Conservation (phyloP, 176 grass and related monocot genomes). For the Canna indica region DNA sequence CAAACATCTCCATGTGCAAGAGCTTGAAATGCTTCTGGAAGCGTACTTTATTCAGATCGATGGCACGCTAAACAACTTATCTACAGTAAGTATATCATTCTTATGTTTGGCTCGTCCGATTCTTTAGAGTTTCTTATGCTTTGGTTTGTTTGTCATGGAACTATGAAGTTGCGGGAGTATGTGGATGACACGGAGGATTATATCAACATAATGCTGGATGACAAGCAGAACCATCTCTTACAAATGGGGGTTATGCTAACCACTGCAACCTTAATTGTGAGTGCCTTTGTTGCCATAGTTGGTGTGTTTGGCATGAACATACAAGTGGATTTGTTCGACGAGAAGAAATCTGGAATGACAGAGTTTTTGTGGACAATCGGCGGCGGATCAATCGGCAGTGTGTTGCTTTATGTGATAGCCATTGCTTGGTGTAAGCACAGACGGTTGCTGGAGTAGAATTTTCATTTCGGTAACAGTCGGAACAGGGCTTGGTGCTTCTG, state of each 20-base stretch:
- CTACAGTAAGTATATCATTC: conserved; percentile 25
- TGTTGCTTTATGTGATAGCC: conserved; percentile 33
- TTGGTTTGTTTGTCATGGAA: not conserved
- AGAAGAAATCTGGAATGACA: not conserved
- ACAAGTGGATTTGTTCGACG: conserved; percentile 29
- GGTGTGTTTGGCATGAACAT: conserved; percentile 56
- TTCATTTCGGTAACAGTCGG: not conserved
- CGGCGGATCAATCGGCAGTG: conserved; percentile 27
- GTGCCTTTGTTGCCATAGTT: conserved; percentile 21
- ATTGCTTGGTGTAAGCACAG: conserved; percentile 35
- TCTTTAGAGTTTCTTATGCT: too few species aligned
- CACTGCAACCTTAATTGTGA: conserved; percentile 39
- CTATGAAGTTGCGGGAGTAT: conserved; percentile 17
- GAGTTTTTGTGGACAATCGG: conserved; percentile 33
- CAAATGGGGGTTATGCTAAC: conserved; percentile 21
- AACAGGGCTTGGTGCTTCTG: too few species aligned
- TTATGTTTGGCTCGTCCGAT: not conserved
- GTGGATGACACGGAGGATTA: conserved; percentile 26
- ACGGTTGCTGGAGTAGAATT: conserved; percentile 33
- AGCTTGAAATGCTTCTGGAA: conserved; percentile 64
- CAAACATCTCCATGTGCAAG: conserved; percentile 35
- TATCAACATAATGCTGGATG: conserved; percentile 29
- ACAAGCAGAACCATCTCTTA: conserved; percentile 26
- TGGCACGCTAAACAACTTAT: conserved; percentile 48
- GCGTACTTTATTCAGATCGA: conserved; percentile 67